Evolutionary conservation across 345 rosid genomes (phyloP).

Genomic region (Alliaria petiolata): DNA sequence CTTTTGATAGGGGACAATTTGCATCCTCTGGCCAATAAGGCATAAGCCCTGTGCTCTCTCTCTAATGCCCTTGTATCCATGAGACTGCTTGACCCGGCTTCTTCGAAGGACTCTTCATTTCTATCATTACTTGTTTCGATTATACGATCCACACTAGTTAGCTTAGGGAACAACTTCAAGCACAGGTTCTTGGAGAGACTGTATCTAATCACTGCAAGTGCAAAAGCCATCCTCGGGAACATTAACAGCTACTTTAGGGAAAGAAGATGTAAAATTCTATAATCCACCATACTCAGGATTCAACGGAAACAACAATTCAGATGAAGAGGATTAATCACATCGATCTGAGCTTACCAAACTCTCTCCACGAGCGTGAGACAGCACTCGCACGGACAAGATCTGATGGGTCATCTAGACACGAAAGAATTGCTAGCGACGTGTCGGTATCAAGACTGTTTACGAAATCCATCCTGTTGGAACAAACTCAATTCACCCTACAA

Average conservation of each 20-base stretch:
- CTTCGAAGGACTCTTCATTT: constrained; percentile 28
- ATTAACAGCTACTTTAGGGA: background rate
- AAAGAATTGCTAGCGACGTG: constrained; percentile 44
- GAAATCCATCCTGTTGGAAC: constrained; percentile 40
- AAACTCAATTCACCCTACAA: background rate
- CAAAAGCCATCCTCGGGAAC: too few species aligned
- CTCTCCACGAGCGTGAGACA: constrained; percentile 67
- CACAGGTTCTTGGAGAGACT: constrained; percentile 67
- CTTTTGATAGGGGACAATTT: constrained; percentile 34
- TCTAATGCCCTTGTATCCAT: constrained; percentile 43
- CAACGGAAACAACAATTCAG: background rate
- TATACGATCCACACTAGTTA: constrained; percentile 46
- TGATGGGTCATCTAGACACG: constrained; percentile 52
- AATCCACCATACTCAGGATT: background rate
- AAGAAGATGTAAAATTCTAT: background rate
- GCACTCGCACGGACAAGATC: constrained; percentile 66
- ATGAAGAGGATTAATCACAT: background rate
- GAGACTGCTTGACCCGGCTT: constrained; percentile 50
- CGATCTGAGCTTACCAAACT: constrained; percentile 48
- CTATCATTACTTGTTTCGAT: constrained; percentile 25
- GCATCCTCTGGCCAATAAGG: constrained; percentile 54
- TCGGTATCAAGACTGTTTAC: constrained; percentile 46
- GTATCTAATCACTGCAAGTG: constrained; percentile 19
- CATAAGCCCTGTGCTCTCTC: constrained; percentile 69
- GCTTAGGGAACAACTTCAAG: constrained; percentile 59